A percentile compares a stretch with the other conserved stretches of the same genome.
Evolutionary conservation across 352 stramenopile genomes (phyloP).

Genomic region (Phytopythium boreale): DNA sequence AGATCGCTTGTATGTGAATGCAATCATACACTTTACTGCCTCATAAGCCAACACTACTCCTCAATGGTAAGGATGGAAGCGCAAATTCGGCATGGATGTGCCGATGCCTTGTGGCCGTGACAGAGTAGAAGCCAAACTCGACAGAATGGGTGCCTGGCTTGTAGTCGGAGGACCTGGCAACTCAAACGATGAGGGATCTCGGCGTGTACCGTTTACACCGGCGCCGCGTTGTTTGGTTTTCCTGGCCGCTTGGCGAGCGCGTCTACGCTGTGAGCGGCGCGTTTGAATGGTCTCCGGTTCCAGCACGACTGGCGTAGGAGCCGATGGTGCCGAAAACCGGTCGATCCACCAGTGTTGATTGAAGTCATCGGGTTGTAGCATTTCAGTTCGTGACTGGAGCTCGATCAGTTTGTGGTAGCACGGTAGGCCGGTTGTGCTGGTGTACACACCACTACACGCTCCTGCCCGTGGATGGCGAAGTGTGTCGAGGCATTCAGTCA

Average conservation of each 20-base stretch:
- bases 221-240: no score
- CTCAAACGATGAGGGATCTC: no score
- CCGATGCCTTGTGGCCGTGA: not conserved
- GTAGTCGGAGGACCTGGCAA: not conserved
- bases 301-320: not conserved
- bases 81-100: not conserved
- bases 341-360: constrained; percentile 10
- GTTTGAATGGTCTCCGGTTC: not conserved
- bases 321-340: not conserved
- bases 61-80: not conserved
- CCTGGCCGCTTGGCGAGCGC: not conserved
- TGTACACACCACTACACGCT: not conserved
- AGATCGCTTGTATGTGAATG: no score
- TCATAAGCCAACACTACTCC: no score
- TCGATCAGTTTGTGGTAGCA: constrained; percentile 4
- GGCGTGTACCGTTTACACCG: no score
- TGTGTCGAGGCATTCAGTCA: not conserved
- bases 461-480: not conserved
- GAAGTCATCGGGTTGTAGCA: constrained; percentile 6
- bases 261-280: not conserved
- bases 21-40: no score
- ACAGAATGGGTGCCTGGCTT: not conserved
- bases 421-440: not conserved
- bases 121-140: not conserved
- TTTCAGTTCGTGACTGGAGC: not conserved